These are phyloP conservation scores for Triadica sebifera DNA, from an alignment of 345 rosid genomes.

Conservation along the genomic window DNA sequence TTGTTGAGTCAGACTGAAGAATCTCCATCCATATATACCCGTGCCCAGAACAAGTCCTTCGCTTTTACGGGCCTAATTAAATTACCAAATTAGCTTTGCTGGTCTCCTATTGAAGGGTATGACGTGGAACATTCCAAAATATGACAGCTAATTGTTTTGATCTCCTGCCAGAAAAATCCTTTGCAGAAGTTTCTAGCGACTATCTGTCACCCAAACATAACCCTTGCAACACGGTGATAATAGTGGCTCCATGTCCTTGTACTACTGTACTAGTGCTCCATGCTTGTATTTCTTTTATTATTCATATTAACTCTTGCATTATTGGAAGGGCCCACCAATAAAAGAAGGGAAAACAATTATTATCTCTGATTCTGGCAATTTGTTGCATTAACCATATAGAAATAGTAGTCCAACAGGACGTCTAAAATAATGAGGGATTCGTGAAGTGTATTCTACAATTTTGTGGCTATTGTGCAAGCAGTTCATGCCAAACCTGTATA, in stretches of 20 bases:
- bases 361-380: no score
- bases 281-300: not conserved
- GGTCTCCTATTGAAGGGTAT: not conserved
- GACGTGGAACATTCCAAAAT: not conserved
- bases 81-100: not conserved
- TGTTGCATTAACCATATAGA: no score
- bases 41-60: not conserved
- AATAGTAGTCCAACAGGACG: no score
- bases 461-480: no score
- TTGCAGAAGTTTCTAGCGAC: not conserved
- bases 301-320: not conserved
- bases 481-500: no score
- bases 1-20: not conserved
- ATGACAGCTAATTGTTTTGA: no score
- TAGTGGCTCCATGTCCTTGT: not conserved
- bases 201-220: not conserved
- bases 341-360: not conserved
- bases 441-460: no score
- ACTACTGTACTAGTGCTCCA: not conserved
- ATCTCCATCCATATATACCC: slow-evolving; percentile 2
- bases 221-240: not conserved
- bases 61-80: not conserved
- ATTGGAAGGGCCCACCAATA: not conserved
- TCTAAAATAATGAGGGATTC: no score
- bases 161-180: not conserved